Conservation (phyloP, 139 green algal species). For the Monoraphidium neglectum region DNA sequence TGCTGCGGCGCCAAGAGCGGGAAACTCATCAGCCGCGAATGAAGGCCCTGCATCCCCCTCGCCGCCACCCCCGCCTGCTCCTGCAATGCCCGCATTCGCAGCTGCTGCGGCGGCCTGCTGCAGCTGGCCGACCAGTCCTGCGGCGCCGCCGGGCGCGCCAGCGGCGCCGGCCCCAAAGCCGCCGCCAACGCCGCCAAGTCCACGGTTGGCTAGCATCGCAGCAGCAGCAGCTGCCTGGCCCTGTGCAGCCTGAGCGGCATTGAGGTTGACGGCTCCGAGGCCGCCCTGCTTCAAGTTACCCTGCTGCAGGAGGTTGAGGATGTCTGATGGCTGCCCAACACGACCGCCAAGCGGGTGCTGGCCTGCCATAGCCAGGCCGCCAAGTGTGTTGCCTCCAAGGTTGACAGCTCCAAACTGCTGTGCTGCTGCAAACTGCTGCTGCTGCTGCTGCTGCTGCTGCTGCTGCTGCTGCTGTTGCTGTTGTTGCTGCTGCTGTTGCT, state of each 20-base stretch:
- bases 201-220: too few species aligned
- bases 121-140: background rate
- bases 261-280: background rate
- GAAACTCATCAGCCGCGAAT: slow-evolving; percentile 35
- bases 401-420: background rate
- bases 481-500: slow-evolving; percentile 1
- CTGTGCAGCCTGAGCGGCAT: background rate
- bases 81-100: slow-evolving; percentile 3
- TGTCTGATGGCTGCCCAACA: slow-evolving; percentile 15
- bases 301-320: slow-evolving; percentile 4
- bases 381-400: background rate
- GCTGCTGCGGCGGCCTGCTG: background rate
- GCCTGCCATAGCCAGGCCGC: too few species aligned
- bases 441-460: slow-evolving; percentile 30
- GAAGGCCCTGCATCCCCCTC: background rate
- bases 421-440: background rate
- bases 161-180: background rate
- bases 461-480: slow-evolving; percentile 22
- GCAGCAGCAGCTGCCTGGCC: slow-evolving; percentile 4
- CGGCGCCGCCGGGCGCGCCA: background rate
- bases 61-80: slow-evolving; percentile 20
- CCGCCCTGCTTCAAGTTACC: background rate
- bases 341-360: background rate
- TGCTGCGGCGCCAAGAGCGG: slow-evolving; percentile 31
- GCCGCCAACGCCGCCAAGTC: too few species aligned